Evolutionary conservation across 768 basidiomycete genomes (phyloP).

Genomic region (Leucosporidium yakuticum): DNA sequence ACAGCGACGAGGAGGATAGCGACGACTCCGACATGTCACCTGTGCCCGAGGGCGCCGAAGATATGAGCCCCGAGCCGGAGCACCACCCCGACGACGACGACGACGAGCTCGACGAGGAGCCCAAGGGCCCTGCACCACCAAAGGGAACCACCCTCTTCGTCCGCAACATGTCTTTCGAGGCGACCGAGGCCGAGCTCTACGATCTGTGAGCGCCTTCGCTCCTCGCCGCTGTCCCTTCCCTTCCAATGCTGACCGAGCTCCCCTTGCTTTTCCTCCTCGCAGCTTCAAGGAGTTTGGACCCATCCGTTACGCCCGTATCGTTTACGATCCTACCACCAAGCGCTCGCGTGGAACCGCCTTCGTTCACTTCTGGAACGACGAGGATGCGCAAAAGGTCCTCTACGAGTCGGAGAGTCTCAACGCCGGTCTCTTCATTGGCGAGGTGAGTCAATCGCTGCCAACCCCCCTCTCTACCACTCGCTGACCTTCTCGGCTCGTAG

Average conservation of each 20-base stretch:
- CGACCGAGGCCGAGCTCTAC: constrained; percentile 87
- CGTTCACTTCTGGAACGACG: constrained; percentile 91
- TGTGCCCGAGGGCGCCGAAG: constrained; percentile 35
- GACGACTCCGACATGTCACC: constrained; percentile 44
- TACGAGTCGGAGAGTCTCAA: constrained; percentile 42
- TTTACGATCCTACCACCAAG: constrained; percentile 71
- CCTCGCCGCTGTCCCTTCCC: neutral
- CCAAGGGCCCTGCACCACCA: constrained; percentile 1
- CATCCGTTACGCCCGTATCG: constrained; percentile 84
- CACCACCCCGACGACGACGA: constrained; percentile 45
- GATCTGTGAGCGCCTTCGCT: constrained; percentile 55
- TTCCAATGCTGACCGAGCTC: neutral
- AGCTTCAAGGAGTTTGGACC: constrained; percentile 91
- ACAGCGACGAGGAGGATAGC: constrained; percentile 47
- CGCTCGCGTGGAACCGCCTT: constrained; percentile 93
- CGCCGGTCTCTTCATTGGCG: constrained; percentile 26
- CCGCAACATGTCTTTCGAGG: constrained; percentile 84
- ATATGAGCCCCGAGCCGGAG: constrained; percentile 35
- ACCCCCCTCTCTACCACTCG: neutral
- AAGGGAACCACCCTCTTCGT: constrained; percentile 88
- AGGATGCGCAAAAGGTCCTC: constrained; percentile 78
- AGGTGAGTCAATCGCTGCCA: constrained; percentile 7
- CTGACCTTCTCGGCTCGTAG: neutral
- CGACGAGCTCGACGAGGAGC: constrained; percentile 51
- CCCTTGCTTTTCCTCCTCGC: neutral